Conservation (phyloP, 129 eudicot species). For the Pulicaria dysenterica region DNA sequence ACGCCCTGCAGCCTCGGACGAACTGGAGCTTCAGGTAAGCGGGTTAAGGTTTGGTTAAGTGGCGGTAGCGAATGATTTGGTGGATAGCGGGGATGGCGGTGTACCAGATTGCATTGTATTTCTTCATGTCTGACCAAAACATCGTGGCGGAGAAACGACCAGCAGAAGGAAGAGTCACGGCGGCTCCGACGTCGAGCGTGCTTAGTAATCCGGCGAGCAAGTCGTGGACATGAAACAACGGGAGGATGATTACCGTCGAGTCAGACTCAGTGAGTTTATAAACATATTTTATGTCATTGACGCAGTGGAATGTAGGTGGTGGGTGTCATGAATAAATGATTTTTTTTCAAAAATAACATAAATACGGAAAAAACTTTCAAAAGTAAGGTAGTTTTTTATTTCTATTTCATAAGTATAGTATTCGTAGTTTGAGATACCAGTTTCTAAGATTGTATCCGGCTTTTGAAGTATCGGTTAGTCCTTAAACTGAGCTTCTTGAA, state of each 20-base stretch:
- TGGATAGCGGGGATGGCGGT: conserved; percentile 97
- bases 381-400: too few species aligned
- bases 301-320: too few species aligned
- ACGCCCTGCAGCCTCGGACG: conserved; percentile 94
- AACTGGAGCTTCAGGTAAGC: conserved; percentile 80
- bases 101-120: conserved; percentile 86
- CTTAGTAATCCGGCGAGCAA: conserved; percentile 78
- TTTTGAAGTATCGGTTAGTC: too few species aligned
- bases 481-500: too few species aligned
- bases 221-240: conserved; percentile 93
- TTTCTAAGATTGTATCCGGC: too few species aligned
- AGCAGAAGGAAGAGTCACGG: conserved; percentile 75
- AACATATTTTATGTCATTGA: conserved; percentile 66
- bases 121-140: conserved; percentile 85
- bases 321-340: too few species aligned
- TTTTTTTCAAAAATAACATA: too few species aligned
- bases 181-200: conserved; percentile 80
- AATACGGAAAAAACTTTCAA: too few species aligned
- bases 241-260: conserved; percentile 89
- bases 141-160: conserved; percentile 90
- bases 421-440: too few species aligned
- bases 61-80: conserved; percentile 86
- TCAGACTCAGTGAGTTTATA: conserved; percentile 77
- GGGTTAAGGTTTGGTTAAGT: conserved; percentile 61
- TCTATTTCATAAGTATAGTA: too few species aligned